These are phyloP conservation scores for Hypocreales sp. DNA, from an alignment of 2,329 filamentous ascomycete genomes.

Conservation along the genomic window DNA sequence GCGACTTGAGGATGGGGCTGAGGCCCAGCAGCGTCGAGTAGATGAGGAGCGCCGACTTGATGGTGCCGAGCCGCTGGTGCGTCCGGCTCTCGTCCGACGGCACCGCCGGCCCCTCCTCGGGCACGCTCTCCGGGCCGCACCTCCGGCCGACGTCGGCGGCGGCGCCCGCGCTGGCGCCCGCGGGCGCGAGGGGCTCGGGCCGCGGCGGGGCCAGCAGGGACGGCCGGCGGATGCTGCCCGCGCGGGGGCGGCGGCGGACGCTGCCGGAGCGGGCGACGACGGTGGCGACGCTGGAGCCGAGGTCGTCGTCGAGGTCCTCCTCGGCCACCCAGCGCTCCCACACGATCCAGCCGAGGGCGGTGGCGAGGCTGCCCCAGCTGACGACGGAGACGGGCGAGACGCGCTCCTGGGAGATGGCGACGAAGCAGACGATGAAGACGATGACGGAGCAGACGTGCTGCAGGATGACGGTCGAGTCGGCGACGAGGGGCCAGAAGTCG, in stretches of 20 bases:
- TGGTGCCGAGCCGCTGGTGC: conserved; percentile 52
- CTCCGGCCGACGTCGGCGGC: conserved; percentile 1
- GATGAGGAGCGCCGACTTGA: conserved; percentile 85
- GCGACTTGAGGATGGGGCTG: conserved; percentile 87
- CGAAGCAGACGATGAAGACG: conserved; percentile 89
- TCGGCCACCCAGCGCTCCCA: conserved; percentile 85
- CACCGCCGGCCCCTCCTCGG: conserved; percentile 9
- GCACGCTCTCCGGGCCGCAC: conserved; percentile 14
- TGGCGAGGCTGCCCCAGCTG: conserved; percentile 67
- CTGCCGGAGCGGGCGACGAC: conserved; percentile 18
- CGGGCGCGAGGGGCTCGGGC: conserved; percentile 12
- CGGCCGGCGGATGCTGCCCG: conserved; percentile 21
- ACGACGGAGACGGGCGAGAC: conserved; percentile 86
- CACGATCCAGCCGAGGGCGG: conserved; percentile 73
- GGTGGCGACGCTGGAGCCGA: conserved; percentile 17
- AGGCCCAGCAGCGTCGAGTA: conserved; percentile 85
- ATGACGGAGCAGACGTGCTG: conserved; percentile 92
- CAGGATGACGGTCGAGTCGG: conserved; percentile 89
- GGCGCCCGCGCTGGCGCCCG: not conserved
- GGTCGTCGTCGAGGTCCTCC: conserved; percentile 32
- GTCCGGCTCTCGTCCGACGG: conserved; percentile 22
- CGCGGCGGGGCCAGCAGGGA: conserved; percentile 13
- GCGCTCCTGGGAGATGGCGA: conserved; percentile 73
- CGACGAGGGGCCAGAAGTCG: conserved; percentile 94
- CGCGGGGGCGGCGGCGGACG: conserved; percentile 16